phyloP scores from a whole-genome alignment of 148 eudicot species.

The Talinum fruticosum region DNA sequence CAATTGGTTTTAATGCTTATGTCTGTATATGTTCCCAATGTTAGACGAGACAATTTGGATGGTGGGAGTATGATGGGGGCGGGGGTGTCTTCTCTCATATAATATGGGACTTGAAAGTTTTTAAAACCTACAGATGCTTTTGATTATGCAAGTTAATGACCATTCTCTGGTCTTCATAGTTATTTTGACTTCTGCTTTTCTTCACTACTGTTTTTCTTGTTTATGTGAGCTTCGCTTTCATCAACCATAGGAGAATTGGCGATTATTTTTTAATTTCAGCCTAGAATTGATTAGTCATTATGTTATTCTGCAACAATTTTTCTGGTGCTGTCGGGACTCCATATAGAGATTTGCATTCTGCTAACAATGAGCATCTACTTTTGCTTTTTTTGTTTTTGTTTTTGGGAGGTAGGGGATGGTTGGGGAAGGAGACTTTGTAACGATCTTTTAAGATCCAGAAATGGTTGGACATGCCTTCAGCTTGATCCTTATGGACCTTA shows the following conservation, averaged over 20 bases:
- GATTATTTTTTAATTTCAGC: background rate
- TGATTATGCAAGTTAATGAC: too few species aligned
- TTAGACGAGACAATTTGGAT: too few species aligned
- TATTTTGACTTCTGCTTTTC: too few species aligned
- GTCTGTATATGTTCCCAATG: background rate
- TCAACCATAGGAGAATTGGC: background rate
- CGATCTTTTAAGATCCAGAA: background rate
- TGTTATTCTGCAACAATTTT: background rate
- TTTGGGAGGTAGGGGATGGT: background rate
- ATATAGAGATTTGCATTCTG: background rate
- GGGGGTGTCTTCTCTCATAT: too few species aligned
- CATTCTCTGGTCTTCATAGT: too few species aligned
- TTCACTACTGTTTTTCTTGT: too few species aligned
- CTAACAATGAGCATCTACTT: background rate
- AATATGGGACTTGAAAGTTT: too few species aligned
- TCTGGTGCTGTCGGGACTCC: background rate
- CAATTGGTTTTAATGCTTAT: background rate
- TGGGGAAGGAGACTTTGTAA: background rate
- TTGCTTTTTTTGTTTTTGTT: background rate
- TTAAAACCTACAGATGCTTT: too few species aligned
- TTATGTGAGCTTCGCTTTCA: too few species aligned
- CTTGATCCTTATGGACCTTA: background rate
- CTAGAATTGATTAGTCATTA: too few species aligned
- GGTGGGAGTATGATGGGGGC: too few species aligned
- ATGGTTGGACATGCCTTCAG: too few species aligned